A percentile compares a stretch with the other conserved stretches of the same genome.
These are phyloP conservation scores for Cinchona pubescens DNA, from an alignment of 257 asterid species.

Conservation along the genomic window DNA sequence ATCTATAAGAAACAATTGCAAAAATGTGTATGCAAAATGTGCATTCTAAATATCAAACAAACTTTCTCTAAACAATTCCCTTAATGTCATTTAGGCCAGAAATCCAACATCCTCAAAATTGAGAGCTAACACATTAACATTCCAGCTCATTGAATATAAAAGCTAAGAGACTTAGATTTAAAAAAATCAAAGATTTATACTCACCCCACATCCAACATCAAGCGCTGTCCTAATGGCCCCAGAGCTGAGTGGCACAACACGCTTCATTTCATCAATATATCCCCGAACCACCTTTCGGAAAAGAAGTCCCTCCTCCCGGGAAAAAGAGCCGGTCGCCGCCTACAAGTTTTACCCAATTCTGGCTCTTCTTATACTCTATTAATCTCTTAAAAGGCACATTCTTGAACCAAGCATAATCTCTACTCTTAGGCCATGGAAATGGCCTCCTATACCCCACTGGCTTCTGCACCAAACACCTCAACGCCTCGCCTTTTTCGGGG, in stretches of 20 bases:
- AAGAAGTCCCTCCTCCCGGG: conserved; percentile 24
- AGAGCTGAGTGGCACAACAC: conserved; percentile 16
- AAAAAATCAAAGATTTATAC: too few relatives aligned
- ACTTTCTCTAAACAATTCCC: neutral
- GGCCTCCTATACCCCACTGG: conserved; percentile 23
- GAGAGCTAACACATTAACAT: neutral
- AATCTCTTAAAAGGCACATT: conserved; percentile 22
- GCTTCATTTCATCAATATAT: conserved; percentile 13
- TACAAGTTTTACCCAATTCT: conserved; percentile 22
- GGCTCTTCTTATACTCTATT: conserved; percentile 16
- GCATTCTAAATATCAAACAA: neutral
- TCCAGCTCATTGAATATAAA: neutral
- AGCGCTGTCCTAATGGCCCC: conserved; percentile 23
- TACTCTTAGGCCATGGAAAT: conserved; percentile 22
- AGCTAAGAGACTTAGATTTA: too few relatives aligned
- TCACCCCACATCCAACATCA: conserved; percentile 31
- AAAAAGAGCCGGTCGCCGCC: conserved; percentile 14
- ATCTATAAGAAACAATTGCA: neutral
- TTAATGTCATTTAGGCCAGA: too few relatives aligned
- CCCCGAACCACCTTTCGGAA: conserved; percentile 18
- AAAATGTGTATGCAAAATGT: neutral
- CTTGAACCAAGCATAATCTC: conserved; percentile 15
- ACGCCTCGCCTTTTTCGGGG: conserved; percentile 5
- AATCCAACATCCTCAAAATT: neutral
- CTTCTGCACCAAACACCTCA: conserved; percentile 20